Base-by-base conservation (phyloP, 2,329 filamentous ascomycete genomes). In the Botryotinia convoluta region DNA sequence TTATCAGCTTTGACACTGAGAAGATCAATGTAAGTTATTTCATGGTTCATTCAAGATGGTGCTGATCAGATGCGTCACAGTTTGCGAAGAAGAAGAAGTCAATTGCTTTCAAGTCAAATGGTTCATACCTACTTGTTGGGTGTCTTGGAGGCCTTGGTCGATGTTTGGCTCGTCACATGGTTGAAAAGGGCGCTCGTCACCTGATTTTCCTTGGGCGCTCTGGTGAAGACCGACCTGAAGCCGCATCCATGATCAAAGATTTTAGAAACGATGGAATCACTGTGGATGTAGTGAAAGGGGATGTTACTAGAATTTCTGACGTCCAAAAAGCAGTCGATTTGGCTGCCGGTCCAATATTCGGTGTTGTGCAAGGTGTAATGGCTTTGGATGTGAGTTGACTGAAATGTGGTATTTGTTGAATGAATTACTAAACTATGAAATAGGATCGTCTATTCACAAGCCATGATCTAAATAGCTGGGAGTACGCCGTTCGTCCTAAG, bases 401-500 rank as follows among this genome's bases (percentile, higher is more conserved):
- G 20, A 59, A 35, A 35, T 69, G 3, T 22, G n/a, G 14, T 1
- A 1, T 60, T 44, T 10, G 3, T 1, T 39, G 18, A n/a, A 2
- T 29, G 5, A 22, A 4, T 4, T 45, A 32, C 67, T 69, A 59
- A 69, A 22, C 20, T 10, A 69, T 18, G 8, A 12, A 57, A 44
- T 3, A 69, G 67, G 67, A 69, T 69, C 67, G 67, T 37, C 67
- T 69, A 7, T 69, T 69, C 5, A 69, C 67, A 6, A 44, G 39
- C 3, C 67, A 69, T 12, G 35, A 60, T 3, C 37, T 69, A 1
- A 37, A 61, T 5, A 69, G 67, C 10, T 69, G 67, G 67, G 67
- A 69, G 37, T 69, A 60, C 16, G 67, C 74, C 3, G 54, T 82
- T 7, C 73, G 71, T 1, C 82, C 84, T 1, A 85, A 86, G 63